Base-by-base conservation (phyloP, 2,329 filamentous ascomycete genomes). In the Albophoma yamanashiensis region DNA sequence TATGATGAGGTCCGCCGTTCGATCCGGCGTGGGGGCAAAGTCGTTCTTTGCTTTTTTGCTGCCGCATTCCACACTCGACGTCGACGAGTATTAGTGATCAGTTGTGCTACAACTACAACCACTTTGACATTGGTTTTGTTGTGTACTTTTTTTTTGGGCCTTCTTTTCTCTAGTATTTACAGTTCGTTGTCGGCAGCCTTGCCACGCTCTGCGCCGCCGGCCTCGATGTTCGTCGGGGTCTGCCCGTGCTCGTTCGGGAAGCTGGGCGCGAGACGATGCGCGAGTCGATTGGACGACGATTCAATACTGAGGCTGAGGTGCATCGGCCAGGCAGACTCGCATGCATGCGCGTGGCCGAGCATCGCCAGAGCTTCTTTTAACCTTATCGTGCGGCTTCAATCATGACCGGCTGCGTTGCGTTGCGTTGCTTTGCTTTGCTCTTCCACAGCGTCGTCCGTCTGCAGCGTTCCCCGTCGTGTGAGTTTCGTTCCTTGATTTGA, bases 301-400 rank as follows among this genome's bases (percentile, higher is more conserved):
- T 38, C 50, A 58, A 60, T 56, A 62, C 34, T 60, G 60, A 59
- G 60, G 60, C 60, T 62, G 59, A 62, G 56, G 40, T 50, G 60
- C 60, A 58, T 60, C 56, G 22, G 20, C 39, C 45, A 34, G 27
- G 60, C 55, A 36, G 17, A 59, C 40, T 50, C 8, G 20, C 42
- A 31, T 27, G 22, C 43, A 27, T 11, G 9, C 22, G 12, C 7
- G 22, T 11, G 25, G 43, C 8, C 17, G 2, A n/a, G 5, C 40
- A n/a, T 42, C 17, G 8, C 1, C 7, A 5, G 15, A 1, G 27
- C 34, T n/a, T 15, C 27, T n/a, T 14, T 9, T 20, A 53, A 34
- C 50, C 7, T n/a, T 15, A 34, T n/a, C 9, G 4, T n/a, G 50
- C n/a, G 27, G 3, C 31, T n/a, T 36, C 9, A 1, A 1, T 36